Evolutionary conservation across 2,329 filamentous ascomycete species (phyloP).

Genomic region (Boeremia exigua): DNA sequence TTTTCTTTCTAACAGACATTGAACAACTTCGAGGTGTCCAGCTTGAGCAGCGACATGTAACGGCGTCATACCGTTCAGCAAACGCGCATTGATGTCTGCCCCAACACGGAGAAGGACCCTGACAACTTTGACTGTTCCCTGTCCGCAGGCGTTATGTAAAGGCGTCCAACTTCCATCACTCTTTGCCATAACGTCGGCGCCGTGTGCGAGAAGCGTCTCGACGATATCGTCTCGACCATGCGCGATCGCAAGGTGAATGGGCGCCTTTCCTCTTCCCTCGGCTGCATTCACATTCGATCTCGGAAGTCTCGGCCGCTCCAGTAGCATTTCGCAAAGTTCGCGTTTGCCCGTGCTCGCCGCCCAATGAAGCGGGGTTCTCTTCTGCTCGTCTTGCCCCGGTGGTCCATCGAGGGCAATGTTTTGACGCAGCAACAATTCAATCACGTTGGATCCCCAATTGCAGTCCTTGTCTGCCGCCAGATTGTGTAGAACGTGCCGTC

Average conservation of each 20-base stretch:
- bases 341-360: constrained; percentile 63
- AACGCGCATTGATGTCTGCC: constrained; percentile 42
- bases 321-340: constrained; percentile 56
- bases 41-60: constrained; percentile 47
- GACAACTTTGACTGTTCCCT: constrained; percentile 42
- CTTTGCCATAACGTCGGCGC: constrained; percentile 41
- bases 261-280: constrained; percentile 45
- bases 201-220: constrained; percentile 38
- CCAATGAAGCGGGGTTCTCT: constrained; percentile 64
- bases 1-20: constrained; percentile 44
- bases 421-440: constrained; percentile 50
- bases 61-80: constrained; percentile 46
- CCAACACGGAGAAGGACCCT: constrained; percentile 37
- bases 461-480: constrained; percentile 51
- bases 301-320: constrained; percentile 39
- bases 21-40: constrained; percentile 46
- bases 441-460: constrained; percentile 56
- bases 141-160: constrained; percentile 44
- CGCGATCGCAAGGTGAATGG: constrained; percentile 43
- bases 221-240: constrained; percentile 47
- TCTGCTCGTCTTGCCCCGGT: constrained; percentile 52
- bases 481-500: constrained; percentile 46
- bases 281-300: constrained; percentile 43
- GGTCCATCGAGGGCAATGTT: constrained; percentile 51
- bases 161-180: constrained; percentile 46